Base-by-base conservation (phyloP, 1,284 basidiomycete species). In the Moesziomyces sp. region DNA sequence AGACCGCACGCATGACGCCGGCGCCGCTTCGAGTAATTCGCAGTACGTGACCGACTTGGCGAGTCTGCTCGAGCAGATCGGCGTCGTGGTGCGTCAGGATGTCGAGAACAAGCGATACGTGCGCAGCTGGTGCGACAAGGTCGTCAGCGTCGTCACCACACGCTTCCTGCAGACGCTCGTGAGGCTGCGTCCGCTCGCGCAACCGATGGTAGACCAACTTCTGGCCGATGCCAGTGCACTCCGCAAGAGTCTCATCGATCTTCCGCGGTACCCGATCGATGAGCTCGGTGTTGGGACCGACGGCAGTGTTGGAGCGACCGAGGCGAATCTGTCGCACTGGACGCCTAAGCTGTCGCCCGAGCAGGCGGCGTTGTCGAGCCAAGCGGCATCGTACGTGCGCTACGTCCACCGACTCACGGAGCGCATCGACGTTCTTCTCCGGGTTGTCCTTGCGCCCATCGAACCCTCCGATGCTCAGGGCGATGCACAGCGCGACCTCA, bases 101-200 rank as follows among this genome's bases (percentile, higher is more conserved):
- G 71, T 82, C 1, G 80, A 83, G 52, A 83, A 81, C 71, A 81
- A 80, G 63, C 61, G 82, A 4, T 82, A 77, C 46, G 76, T 82
- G 19, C 64, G 82, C 26, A 76, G 70, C 50, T 83, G 81, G 79
- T 80, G 79, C 52, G 82, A 83, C 56, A 81, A 76, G 54, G 76
- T 80, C 9, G 80, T 77, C 10, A 65, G 55, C 14, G 59, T 76
- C 11, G 53, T 79, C 46, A 44, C 70, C 13, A 61, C 63, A 7
- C 52, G 72, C 23, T 78, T 83, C 45, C 45, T 67, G 48, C 74
- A 79, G 30, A 62, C 52, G 14, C 30, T 82, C 21, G 76, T 83
- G 21, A 57, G 78, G 8, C 61, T 83, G 44, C 67, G 74, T n/a
- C 82, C 82, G 3, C 26, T 83, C 13, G 57, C 68, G 18, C 54